Conservation (phyloP, 1,284 basidiomycete genomes). For the Ceratobasidium theobromae region DNA sequence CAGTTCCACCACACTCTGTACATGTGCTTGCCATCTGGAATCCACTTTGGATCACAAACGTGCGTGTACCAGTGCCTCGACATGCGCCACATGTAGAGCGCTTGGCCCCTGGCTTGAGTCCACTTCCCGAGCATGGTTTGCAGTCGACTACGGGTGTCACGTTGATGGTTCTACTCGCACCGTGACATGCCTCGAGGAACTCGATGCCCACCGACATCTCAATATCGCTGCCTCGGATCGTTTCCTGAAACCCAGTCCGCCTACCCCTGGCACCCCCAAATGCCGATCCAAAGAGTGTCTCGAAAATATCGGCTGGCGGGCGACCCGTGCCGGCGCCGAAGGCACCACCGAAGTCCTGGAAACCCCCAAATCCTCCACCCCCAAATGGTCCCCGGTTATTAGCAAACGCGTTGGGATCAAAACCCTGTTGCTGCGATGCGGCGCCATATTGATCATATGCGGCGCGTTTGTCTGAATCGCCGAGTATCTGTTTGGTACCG, state of each 20-base stretch:
- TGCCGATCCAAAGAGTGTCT: constrained; percentile 77
- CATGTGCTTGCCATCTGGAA: constrained; percentile 99
- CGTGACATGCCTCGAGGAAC: constrained; percentile 94
- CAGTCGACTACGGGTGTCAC: constrained; percentile 86
- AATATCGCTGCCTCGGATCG: constrained; percentile 77
- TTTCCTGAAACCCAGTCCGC: constrained; percentile 52
- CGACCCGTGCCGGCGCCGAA: constrained; percentile 61
- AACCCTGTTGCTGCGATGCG: constrained; percentile 91
- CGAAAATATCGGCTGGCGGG: constrained; percentile 73
- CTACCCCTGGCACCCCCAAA: constrained; percentile 55
- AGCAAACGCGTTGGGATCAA: constrained; percentile 82
- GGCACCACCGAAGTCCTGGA: constrained; percentile 67
- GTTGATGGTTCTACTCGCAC: constrained; percentile 75
- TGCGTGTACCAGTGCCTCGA: constrained; percentile 83
- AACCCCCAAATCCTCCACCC: constrained; percentile 64
- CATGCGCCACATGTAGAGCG: constrained; percentile 80
- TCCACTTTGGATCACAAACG: constrained; percentile 90
- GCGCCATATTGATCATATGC: constrained; percentile 95
- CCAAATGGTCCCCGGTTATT: constrained; percentile 51
- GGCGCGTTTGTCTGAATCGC: constrained; percentile 91
- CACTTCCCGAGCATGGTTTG: constrained; percentile 79
- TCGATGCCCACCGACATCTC: constrained; percentile 75
- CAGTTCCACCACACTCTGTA: constrained; percentile 79
- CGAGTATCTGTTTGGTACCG: constrained; percentile 64
- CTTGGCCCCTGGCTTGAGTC: constrained; percentile 86